Evolutionary conservation across 2,329 filamentous ascomycete species (phyloP).

Genomic region (Magnaporthiopsis rhizophila): DNA sequence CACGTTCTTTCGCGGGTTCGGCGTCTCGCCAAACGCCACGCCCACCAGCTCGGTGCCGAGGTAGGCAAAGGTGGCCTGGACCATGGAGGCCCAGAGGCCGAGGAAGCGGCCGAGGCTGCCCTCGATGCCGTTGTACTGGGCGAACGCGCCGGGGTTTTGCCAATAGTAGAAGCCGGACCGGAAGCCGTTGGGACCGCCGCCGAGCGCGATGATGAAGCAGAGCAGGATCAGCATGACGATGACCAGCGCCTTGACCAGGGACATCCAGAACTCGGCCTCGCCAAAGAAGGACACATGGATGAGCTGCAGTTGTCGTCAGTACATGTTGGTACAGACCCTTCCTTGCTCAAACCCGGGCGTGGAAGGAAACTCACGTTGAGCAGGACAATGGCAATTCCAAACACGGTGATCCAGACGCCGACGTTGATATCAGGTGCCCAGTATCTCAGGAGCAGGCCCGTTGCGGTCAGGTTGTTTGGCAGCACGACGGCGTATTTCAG

Average conservation of each 20-base stretch:
- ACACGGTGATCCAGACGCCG: conserved; percentile 29
- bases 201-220: conserved; percentile 49
- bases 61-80: conserved; percentile 31
- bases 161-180: conserved; percentile 36
- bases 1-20: conserved; percentile 59
- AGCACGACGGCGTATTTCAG: conserved; percentile 32
- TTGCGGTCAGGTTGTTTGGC: conserved; percentile 30
- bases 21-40: conserved; percentile 60
- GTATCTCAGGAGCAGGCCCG: conserved; percentile 28
- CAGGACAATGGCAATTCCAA: conserved; percentile 25
- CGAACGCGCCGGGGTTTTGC: conserved; percentile 34
- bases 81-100: conserved; percentile 28
- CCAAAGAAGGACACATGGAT: conserved; percentile 33
- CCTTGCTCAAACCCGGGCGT: too few species aligned
- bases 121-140: conserved; percentile 30
- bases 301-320: conserved; percentile 15
- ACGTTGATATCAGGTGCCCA: conserved; percentile 30
- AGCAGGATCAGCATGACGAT: conserved; percentile 51
- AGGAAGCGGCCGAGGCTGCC: conserved; percentile 30
- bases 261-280: conserved; percentile 41
- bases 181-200: conserved; percentile 43
- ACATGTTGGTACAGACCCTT: neutral
- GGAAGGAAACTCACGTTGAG: neutral
- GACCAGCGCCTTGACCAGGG: conserved; percentile 34
- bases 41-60: conserved; percentile 54